Base-by-base conservation (phyloP, 2,329 filamentous ascomycete genomes). In the Aciculosporium take region DNA sequence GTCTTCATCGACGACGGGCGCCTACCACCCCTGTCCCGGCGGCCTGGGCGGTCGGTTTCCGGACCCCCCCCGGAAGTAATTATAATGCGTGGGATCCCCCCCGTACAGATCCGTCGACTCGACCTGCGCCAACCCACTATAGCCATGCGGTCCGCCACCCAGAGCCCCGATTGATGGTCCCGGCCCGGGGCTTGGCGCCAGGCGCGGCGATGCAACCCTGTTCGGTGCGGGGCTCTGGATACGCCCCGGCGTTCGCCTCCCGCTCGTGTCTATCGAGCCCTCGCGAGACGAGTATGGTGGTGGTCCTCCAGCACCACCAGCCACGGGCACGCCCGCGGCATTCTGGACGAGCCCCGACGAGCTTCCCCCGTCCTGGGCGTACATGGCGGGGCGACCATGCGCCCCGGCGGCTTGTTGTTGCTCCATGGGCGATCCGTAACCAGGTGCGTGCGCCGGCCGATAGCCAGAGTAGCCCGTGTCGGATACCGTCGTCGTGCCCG, bases 91-190 rank as follows among this genome's bases (percentile, higher is more conserved):
- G 7, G 71, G 68, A 32, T 72, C 68, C 53, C 54, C 13, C 51
- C 47, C 40, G n/a, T 44, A 40, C 5, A 51, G 42, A 18, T 61
- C 54, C 36, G 64, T 57, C 7, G 62, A 58, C 42, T 76, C 73
- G 31, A 60, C 56, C 52, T 79, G 74, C 0, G 74, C 69, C 41
- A 80, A 55, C 21, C 69, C 68, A 12, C 72, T 76, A 53, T 80
- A 80, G 0, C 76, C 75, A 39, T 66, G 61, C 1, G 73, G 71
- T 2, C 74, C 74, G 40, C 73, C 72, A 15, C 73, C 74, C 15
- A 76, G 55, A 45, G 73, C 71, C 9, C 72, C 70, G 4, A 58
- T 50, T 9, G 66, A 66, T 1, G 67, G 63, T 3, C 67, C 65
- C 2, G 65, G 59, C 24, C 48, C 52, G 30, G 24, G 44, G 20